Conservation (phyloP, 768 basidiomycete species). For the Tricholoma sp. region DNA sequence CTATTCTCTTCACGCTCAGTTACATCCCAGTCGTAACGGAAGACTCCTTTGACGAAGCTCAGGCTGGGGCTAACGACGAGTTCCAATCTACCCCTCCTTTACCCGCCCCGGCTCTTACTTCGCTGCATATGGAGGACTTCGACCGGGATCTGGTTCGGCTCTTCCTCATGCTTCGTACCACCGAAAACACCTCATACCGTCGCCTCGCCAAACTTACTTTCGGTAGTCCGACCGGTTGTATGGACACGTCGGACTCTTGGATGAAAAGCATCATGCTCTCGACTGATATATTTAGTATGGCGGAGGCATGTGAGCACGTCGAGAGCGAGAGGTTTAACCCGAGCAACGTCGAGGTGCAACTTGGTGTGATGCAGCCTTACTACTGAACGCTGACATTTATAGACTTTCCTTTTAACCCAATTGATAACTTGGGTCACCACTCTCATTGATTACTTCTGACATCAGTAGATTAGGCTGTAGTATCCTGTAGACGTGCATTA, state of each 20-base stretch:
- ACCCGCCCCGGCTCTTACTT: background rate
- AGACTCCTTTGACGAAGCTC: too few species aligned
- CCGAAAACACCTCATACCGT: background rate
- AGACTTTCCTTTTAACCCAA: too few species aligned
- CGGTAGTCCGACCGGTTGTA: background rate
- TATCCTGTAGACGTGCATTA: too few species aligned
- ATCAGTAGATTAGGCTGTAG: too few species aligned
- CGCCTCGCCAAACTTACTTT: background rate
- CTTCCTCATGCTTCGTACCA: background rate
- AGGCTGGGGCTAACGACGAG: too few species aligned
- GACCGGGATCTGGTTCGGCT: background rate
- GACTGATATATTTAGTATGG: background rate
- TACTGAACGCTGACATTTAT: background rate
- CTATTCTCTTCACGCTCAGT: background rate
- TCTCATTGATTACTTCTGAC: too few species aligned
- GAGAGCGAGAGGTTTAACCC: background rate
- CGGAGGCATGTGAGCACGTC: background rate
- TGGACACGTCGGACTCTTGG: background rate
- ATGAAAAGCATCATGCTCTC: background rate
- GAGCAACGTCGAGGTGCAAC: background rate
- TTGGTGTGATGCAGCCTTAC: background rate
- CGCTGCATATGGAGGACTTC: background rate
- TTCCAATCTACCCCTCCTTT: background rate
- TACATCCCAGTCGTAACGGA: background rate
- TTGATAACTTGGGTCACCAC: too few species aligned